Base-by-base conservation (phyloP, 257 asterid genomes). In the Nicotiana benthamiana region DNA sequence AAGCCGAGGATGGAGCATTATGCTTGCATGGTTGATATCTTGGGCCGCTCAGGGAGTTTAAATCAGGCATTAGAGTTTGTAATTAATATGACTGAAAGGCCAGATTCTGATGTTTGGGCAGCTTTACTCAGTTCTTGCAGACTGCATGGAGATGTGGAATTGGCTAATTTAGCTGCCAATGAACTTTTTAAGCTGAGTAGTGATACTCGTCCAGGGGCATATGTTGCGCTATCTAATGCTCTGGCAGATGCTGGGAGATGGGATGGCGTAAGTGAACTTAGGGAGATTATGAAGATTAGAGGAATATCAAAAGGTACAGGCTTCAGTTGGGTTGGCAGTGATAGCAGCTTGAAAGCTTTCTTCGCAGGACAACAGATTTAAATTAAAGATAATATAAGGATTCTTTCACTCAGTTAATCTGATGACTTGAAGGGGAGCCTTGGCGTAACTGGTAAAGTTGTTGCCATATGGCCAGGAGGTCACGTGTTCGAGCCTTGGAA, bases 1-100 rank as follows among this genome's bases (percentile, higher is more conserved):
- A 93, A 86, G 82, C 99, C 99, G 54, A 91, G 90, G 83, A 91
- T 92, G 97, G 98, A 93, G 90, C 98, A 95, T 80, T 93, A 89
- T 62, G 97, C 98, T 52, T 93, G 98, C 80, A 82, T 92, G 93
- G 95, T 93, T 61, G 99, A 95, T 87, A 85, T 93, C 48, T 84
- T 93, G 20, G 99, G 97, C 16, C 97, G 98, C n/a, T 90, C 97
- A 0, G 98, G 98, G 65, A 82, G 86, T 81, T 80, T 93, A 85
- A 87, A 91, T 81, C 82, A 85, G 77, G 97, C 98, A 1, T 83
- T 93, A 56, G 89, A 92, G 57, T 93, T 93, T 66, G 89, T 92
- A 12, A 82, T 63, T 85, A 84, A 85, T 79, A 90, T 95, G 93
- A 90, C 94, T 1, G 92, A 90, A 61, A 89, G 76, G 77, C 98